phyloP scores from a whole-genome alignment of 768 basidiomycete genomes.

The Cyclocybe cylindracea region DNA sequence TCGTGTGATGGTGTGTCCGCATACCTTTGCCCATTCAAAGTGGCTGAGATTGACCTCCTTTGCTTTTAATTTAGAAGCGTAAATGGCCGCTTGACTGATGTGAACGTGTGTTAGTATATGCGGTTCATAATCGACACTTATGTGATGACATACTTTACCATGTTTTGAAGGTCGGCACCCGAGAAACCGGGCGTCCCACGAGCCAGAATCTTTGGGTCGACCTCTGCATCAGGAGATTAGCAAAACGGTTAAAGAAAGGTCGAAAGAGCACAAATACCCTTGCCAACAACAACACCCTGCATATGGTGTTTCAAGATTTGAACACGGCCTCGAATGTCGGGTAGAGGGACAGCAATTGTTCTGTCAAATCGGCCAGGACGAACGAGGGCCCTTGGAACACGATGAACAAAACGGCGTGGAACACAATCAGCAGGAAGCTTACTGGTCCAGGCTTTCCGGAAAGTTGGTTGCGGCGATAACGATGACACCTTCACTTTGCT shows the following conservation, averaged over 20 bases:
- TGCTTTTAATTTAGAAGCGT: conserved; percentile 85
- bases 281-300: conserved; percentile 67
- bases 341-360: conserved; percentile 87
- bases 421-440: conserved; percentile 27
- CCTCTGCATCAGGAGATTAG: conserved; percentile 43
- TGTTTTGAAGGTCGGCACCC: conserved; percentile 94
- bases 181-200: conserved; percentile 96
- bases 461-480: conserved; percentile 99
- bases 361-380: conserved; percentile 97
- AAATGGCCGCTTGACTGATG: conserved; percentile 84
- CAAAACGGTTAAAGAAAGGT: conserved; percentile 9
- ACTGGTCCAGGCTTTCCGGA: conserved; percentile 91
- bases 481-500: conserved; percentile 90
- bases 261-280: conserved; percentile 38
- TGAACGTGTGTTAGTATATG: conserved; percentile 7
- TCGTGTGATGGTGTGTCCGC: conserved; percentile 1
- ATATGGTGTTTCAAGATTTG: conserved; percentile 94
- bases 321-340: conserved; percentile 93
- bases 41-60: conserved; percentile 74
- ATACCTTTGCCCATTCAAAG: conserved; percentile 97
- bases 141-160: conserved; percentile 78
- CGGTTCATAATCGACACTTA: conserved; percentile 1
- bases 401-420: conserved; percentile 8
- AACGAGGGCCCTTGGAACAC: conserved; percentile 72
- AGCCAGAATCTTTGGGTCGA: conserved; percentile 86